Base-by-base conservation (phyloP, 352 stramenopile species). In the Pythium myriotylum region DNA sequence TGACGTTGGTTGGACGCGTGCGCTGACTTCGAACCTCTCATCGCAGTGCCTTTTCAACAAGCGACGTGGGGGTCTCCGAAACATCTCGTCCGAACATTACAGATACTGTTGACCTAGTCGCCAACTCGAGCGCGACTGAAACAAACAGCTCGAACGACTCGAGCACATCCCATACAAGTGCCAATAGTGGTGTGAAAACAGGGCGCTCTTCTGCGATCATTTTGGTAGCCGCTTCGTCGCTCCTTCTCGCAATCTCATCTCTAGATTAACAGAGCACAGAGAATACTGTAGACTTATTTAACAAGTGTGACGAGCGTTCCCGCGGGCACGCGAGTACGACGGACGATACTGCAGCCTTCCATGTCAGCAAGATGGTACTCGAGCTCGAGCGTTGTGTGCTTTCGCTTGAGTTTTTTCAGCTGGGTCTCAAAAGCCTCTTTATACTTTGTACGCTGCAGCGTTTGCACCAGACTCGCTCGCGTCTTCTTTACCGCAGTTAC, bases 321-420 rank as follows among this genome's bases (percentile, higher is more conserved):
- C 2, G 78, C 87, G 5, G 81, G 86, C 7, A 87, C 76, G 19
- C 79, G 82, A 0, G 67, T 84, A 48, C 78, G 70, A 3, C 67
- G 70, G 32, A 90, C 63, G 32, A 90, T 59, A 2, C 74, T 65
- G 43, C 64, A 69, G 16, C 81, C 81, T 55, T 90, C 81, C 75
- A 91, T 86, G 52, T 88, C 81, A 0, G 74, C 54, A 4, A 88
- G 58, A 62, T 90, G 78, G 54, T 80, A 90, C 29, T 86, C 74
- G 23, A 84, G 45, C 14, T 71, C 55, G 50, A 90, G 81, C 17
- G n/a, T 39, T 16, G 81, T 85, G 65, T 84, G 66, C 45, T 72
- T 77, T n/a, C 83, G 63, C 47, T 83, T 88, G 49, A 61, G 48
- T 57, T 88, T 85, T 62, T 85, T 79, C 49, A 90, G 67, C 67